Evolutionary conservation across 192 early-diverging fungal genomes (phyloP), one percentile per base, ranked within the genome.

Genomic region (Helicostylum pulchrum): DNA sequence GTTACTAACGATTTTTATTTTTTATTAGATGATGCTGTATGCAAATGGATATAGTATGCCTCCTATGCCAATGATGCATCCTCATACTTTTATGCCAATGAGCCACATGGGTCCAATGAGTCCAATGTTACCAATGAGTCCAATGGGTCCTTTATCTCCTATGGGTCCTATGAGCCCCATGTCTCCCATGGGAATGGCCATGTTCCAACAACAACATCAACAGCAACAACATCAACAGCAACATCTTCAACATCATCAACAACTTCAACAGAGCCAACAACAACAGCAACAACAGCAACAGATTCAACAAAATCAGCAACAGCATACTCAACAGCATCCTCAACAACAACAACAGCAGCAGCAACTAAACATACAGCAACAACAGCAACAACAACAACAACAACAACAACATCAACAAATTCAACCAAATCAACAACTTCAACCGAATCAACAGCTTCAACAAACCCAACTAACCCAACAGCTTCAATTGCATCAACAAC

Each of bases 21-120:
- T 10, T 20, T 21, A 8, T 20, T 67, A 67, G 61, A 70, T 70
- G 44, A 70, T 70, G 68, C 39, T 70, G 19, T 70, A 70, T 57
- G 61, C 60, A 17, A 70, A 49, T 51, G 61, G 61, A 7, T 70
- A 56, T 39, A 53, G 43, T 23, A 59, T 59, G 20, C 21, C 57
- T 42, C 43, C 57, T 23, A 12, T 59, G 17, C 39, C 39, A 14
- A 59, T 59, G 57, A 20, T 59, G 8, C 36, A 59, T 59, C 57
- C 57, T 23, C 43, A 43, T n/a, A 32, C 31, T 10, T 56, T 56
- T 36, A 56, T 56, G 54, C 54, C 54, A 6, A 56, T 56, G 54
- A 56, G 54, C 20, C 43, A 17, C 0, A 59, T 59, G 57, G 57
- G 57, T 4, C 55, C 32, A 42, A 57, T 57, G 55, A 42, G 55